Base-by-base conservation (phyloP, 495 filamentous ascomycete species). In the Neurospora sp. region DNA sequence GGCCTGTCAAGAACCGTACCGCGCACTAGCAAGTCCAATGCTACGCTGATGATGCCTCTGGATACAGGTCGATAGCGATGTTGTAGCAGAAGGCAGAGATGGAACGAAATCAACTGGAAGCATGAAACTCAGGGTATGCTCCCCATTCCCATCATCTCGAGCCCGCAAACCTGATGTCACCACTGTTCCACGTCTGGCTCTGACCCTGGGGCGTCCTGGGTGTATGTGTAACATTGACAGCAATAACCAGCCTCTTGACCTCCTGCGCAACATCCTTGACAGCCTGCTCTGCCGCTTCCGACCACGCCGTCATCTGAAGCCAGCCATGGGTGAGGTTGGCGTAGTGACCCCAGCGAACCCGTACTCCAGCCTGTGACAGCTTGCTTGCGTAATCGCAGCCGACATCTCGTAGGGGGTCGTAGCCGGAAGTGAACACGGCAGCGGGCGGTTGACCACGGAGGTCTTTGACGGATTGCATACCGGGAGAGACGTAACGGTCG, bases 221-320 rank as follows among this genome's bases (percentile, higher is more conserved):
- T 8, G 22, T 22, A 6, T 53, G 46, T 22, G 4, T 7, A 18
- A 7, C 1, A 31, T 0, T 59, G 20, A 20, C 48, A 11, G 48
- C 48, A 61, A 16, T 0, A 61, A 6, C 5, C 12, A 61, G 48
- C 22, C 48, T 31, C 53, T 61, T 61, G 5, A 61, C 12, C 12
- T 61, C 53, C 22, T 18, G 53, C 11, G 22, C 22, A 27, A 61
- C 53, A 61, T 31, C 27, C 53, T 61, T 61, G 6, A 61, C 42
- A 14, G 80, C 79, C 1, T 73, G 39, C 70, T 74, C 72, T 22
- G 81, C 81, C 6, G 73, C 76, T n/a, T 72, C 20, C 38, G 78
- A 79, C 80, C 81, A 84, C 4, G 80, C 75, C 38, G 78, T 76
- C 80, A 82, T 81, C 70, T 82, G 81, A 38, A 82, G 70, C 69